Evolutionary conservation across 108 stramenopile genomes (phyloP).

Genomic region (Skeletonema costatum): DNA sequence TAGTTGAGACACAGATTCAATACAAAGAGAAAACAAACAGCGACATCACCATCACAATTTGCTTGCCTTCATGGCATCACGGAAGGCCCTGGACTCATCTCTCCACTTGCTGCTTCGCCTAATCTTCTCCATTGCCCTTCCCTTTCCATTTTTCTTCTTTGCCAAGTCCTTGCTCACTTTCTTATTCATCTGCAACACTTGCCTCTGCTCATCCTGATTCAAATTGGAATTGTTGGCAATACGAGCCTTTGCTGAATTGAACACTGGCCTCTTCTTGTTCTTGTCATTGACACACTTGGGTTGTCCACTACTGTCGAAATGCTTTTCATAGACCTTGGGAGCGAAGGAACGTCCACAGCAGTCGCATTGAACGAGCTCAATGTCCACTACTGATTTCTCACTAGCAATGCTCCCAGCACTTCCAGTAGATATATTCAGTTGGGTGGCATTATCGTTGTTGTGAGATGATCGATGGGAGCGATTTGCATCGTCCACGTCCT

Average conservation of each 20-base stretch:
- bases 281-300: slow-evolving; percentile 37
- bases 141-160: slow-evolving; percentile 16
- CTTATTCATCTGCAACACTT: slow-evolving; percentile 21
- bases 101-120: slow-evolving; percentile 39
- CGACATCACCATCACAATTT: neutral
- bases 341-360: slow-evolving; percentile 41
- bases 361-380: slow-evolving; percentile 34
- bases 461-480: neutral
- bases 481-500: neutral
- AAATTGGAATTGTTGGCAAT: slow-evolving; percentile 42
- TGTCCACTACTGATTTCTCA: slow-evolving; percentile 31
- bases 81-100: slow-evolving; percentile 22
- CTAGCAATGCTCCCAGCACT: neutral
- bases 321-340: slow-evolving; percentile 44
- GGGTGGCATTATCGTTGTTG: neutral
- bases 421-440: neutral
- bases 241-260: slow-evolving; percentile 38
- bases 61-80: slow-evolving; percentile 48
- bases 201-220: slow-evolving; percentile 40
- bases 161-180: slow-evolving; percentile 31
- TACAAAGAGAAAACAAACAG: no score
- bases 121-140: slow-evolving; percentile 8
- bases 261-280: slow-evolving; percentile 34
- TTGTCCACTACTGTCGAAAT: slow-evolving; percentile 42
- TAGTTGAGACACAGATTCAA: no score